A percentile compares a stretch with the other conserved stretches of the same genome.
Evolutionary conservation across 331 rosid species (phyloP).

Genomic region (Malus hybrid): DNA sequence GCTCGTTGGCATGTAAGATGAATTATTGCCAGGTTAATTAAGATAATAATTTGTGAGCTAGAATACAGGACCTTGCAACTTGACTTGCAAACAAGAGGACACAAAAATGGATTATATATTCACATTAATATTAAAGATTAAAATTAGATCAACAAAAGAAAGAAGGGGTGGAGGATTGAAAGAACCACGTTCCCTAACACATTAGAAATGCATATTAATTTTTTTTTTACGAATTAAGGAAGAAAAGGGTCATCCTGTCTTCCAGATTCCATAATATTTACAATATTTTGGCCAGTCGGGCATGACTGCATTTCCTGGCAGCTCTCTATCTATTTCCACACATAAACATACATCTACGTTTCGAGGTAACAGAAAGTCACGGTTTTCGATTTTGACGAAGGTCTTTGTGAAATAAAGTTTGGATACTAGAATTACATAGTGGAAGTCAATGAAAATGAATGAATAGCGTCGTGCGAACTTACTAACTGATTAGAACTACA

Average conservation of each 20-base stretch:
- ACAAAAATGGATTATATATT: neutral
- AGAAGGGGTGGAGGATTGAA: neutral
- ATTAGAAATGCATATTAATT: neutral
- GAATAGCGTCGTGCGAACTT: neutral
- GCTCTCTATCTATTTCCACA: neutral
- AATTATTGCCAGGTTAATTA: neutral
- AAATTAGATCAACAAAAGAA: neutral
- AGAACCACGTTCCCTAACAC: constrained; percentile 9
- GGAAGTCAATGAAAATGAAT: neutral
- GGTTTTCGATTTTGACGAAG: neutral
- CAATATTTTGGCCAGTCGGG: neutral
- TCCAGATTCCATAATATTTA: neutral
- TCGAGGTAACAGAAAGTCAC: neutral
- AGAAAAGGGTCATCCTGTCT: neutral
- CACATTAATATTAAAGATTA: neutral
- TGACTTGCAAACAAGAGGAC: neutral
- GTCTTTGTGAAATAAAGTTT: neutral
- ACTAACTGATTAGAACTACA: neutral
- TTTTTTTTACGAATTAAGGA: neutral
- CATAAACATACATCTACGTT: neutral
- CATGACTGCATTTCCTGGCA: neutral
- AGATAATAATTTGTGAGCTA: neutral
- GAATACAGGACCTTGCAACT: neutral
- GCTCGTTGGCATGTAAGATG: neutral
- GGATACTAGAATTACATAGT: neutral